These are phyloP conservation scores for Aspergillus pseudonomiae DNA, from an alignment of 2,329 filamentous ascomycete species.

Conservation along the genomic window DNA sequence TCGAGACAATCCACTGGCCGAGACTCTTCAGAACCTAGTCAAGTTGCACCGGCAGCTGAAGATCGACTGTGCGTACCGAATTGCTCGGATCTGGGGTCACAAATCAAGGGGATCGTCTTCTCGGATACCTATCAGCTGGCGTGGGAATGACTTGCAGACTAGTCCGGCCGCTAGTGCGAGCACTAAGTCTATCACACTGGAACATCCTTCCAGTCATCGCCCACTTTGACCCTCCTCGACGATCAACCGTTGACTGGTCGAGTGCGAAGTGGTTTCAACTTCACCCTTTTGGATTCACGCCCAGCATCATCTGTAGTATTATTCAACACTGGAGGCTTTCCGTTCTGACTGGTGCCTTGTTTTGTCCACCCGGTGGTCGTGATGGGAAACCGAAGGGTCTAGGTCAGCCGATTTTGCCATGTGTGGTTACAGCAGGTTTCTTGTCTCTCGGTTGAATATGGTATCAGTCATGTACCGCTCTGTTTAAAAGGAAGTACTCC, in stretches of 20 bases:
- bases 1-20: background rate
- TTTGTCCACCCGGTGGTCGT: background rate
- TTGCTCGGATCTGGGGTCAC: constrained; percentile 15
- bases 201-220: constrained; percentile 11
- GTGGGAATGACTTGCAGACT: constrained; percentile 16
- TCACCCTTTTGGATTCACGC: background rate
- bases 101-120: background rate
- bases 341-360: background rate
- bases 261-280: constrained; percentile 6
- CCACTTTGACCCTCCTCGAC: constrained; percentile 6
- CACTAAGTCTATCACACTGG: constrained; percentile 2
- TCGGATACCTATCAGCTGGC: constrained; percentile 1
- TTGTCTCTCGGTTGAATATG: constrained; percentile 7
- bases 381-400: constrained; percentile 3
- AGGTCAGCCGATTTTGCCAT: constrained; percentile 21
- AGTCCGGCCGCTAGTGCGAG: constrained; percentile 3
- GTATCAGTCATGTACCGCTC: constrained; percentile 3
- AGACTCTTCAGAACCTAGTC: background rate
- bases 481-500: background rate
- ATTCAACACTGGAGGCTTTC: background rate
- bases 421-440: constrained; percentile 20
- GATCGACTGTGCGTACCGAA: constrained; percentile 17
- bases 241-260: constrained; percentile 4
- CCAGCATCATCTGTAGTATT: background rate
- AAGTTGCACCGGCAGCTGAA: constrained; percentile 14